Percentiles rank a stretch among this genome's conserved stretches.
Evolutionary conservation across 805 yeast genomes (phyloP).

Genomic region (Scheffersomyces spartinae): DNA sequence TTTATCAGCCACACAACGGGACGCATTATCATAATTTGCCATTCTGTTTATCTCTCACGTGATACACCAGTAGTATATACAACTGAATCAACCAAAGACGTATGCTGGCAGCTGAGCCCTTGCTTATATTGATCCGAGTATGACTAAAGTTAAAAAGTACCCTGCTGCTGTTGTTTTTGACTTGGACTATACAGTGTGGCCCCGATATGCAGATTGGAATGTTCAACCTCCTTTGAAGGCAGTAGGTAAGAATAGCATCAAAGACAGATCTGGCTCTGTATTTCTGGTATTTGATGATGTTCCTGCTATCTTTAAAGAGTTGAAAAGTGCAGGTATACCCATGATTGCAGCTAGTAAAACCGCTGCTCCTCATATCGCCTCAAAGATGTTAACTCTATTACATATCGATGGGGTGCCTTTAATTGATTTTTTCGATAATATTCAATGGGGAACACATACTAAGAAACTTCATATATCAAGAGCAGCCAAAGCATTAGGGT

Average conservation of each 20-base stretch:
- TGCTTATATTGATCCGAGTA: not conserved
- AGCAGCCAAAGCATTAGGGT: conserved; percentile 36
- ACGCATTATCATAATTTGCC: too few relatives aligned
- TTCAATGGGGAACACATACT: conserved; percentile 61
- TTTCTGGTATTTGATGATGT: conserved; percentile 60
- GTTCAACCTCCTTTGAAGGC: conserved; percentile 3
- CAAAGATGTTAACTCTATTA: conserved; percentile 42
- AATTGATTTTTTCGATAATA: conserved; percentile 39
- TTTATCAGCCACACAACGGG: too few relatives aligned
- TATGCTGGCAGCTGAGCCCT: too few relatives aligned
- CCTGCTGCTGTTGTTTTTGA: conserved; percentile 55
- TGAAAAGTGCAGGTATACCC: conserved; percentile 34
- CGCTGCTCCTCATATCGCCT: conserved; percentile 67
- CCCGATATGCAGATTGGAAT: not conserved
- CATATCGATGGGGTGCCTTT: conserved; percentile 43
- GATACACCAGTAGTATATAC: too few relatives aligned
- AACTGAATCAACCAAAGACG: too few relatives aligned
- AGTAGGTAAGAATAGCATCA: conserved; percentile 19
- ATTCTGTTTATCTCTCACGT: too few relatives aligned
- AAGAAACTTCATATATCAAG: conserved; percentile 44
- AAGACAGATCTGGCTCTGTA: conserved; percentile 43
- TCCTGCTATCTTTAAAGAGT: conserved; percentile 43
- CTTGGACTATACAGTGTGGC: conserved; percentile 72
- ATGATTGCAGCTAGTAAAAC: conserved; percentile 74
- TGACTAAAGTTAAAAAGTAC: conserved; percentile 6